Percentiles rank a stretch among this genome's conserved stretches.
Evolutionary conservation across 2,329 filamentous ascomycete species (phyloP).

Genomic region (Xylariaceae sp.): DNA sequence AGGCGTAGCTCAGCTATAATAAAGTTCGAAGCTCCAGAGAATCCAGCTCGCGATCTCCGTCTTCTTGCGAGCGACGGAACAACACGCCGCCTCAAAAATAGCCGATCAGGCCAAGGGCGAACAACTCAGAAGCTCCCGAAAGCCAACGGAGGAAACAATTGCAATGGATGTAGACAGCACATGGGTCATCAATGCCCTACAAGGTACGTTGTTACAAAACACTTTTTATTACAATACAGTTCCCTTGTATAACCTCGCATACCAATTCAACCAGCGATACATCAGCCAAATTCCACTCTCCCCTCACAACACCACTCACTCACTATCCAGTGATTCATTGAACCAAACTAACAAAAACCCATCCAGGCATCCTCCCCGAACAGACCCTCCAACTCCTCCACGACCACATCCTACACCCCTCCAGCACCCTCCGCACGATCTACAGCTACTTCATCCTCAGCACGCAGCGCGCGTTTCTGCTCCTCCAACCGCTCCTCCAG

Average conservation of each 20-base stretch:
- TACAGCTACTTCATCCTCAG: slow-evolving; percentile 45
- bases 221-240: not conserved
- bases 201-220: slow-evolving; percentile 41
- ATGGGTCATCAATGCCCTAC: slow-evolving; percentile 38
- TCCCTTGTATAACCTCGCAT: not conserved
- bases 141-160: too few species aligned
- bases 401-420: slow-evolving; percentile 55
- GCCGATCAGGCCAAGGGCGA: too few species aligned
- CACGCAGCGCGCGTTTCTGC: slow-evolving; percentile 32
- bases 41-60: too few species aligned
- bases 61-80: too few species aligned
- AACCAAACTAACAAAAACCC: slow-evolving; percentile 6
- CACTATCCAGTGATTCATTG: not conserved
- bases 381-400: slow-evolving; percentile 52
- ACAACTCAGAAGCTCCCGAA: too few species aligned
- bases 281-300: too few species aligned
- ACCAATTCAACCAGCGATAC: too few species aligned
- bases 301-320: not conserved
- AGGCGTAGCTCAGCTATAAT: too few species aligned
- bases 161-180: slow-evolving; percentile 36
- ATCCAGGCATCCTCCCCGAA: slow-evolving; percentile 51
- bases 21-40: too few species aligned
- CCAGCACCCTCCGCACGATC: slow-evolving; percentile 52
- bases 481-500: slow-evolving; percentile 50
- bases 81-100: too few species aligned